Evolutionary conservation across 2,329 filamentous ascomycete genomes (phyloP), one percentile per base, ranked within the genome.

Genomic region (Daldinia sp.): DNA sequence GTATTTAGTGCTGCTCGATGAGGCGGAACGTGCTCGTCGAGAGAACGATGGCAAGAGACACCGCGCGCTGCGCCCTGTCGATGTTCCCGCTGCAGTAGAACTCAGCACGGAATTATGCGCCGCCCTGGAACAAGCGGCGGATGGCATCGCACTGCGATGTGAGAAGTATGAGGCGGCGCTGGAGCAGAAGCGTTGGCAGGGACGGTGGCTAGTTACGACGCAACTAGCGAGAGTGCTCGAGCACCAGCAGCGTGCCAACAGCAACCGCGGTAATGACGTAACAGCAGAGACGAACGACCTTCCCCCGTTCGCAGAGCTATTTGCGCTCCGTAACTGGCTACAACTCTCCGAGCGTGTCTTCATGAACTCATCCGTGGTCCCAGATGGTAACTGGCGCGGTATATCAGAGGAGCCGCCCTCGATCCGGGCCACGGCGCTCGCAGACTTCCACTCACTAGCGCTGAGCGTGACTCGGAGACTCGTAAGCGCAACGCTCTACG

Each of bases 41-140:
- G 73, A 74, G 18, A 73, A 77, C 54, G 70, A 74, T 9, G 77
- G 59, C 30, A 72, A 76, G 66, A 58, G 63, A 20, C 74, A 78
- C 46, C 75, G 79, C 5, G 72, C 78, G 28, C 70, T 88, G 33
- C 78, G 82, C 28, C 77, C 85, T 60, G 81, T 82, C 10, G 89
- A 93, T 61, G 81, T 93, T 1, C 90, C 91, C 0, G 89, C 92
- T 1, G 94, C 94, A 0, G 76, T 87, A 1, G 93, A 98, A 77
- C 80, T 97, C 28, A 88, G 89, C 73, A 80, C 84, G 23, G 86
- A 89, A 64, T 93, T 92, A 74, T 89, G 87, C 72, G 79, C 82
- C 6, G 85, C 87, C 4, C 84, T 97, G 6, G 92, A 97, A 59
- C 79, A 85, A 68, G 88, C 89, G 18, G 93, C 90, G 0, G 90